These are phyloP conservation scores for Bisporella sp. DNA, from an alignment of 2,329 filamentous ascomycete genomes.

Conservation along the genomic window DNA sequence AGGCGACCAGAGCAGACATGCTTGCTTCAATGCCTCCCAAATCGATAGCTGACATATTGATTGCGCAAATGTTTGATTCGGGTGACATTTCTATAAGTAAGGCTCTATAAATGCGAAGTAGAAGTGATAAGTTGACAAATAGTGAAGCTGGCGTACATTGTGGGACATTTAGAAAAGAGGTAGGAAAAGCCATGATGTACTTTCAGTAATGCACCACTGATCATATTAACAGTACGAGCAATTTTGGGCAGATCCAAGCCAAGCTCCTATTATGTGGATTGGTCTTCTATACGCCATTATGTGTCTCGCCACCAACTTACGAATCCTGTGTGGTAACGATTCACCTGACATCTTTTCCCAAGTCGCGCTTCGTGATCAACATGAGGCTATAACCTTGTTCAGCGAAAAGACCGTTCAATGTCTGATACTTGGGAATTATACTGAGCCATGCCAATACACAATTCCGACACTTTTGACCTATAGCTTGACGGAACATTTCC, in stretches of 20 bases:
- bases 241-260: slow-evolving; percentile 23
- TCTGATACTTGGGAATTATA: slow-evolving; percentile 44
- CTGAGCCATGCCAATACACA: slow-evolving; percentile 39
- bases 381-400: slow-evolving; percentile 39
- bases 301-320: slow-evolving; percentile 3
- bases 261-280: slow-evolving; percentile 40
- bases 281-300: slow-evolving; percentile 36
- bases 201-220: slow-evolving; percentile 3
- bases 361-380: slow-evolving; percentile 28
- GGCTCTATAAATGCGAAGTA: no score
- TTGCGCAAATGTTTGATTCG: slow-evolving; percentile 44
- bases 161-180: slow-evolving; percentile 41
- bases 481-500: slow-evolving; percentile 43
- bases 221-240: slow-evolving; percentile 17
- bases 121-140: no score
- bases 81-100: slow-evolving; percentile 26
- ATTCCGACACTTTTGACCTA: slow-evolving; percentile 46
- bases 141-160: slow-evolving; percentile 33
- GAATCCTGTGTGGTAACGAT: slow-evolving; percentile 15
- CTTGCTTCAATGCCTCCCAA: slow-evolving; percentile 40
- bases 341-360: slow-evolving; percentile 36
- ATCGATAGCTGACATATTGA: slow-evolving; percentile 39
- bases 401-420: slow-evolving; percentile 44
- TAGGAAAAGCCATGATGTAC: slow-evolving; percentile 14
- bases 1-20: slow-evolving; percentile 37